A percentile compares a stretch with the other conserved stretches of the same genome.
Evolutionary conservation across 2,329 filamentous ascomycete species (phyloP).

Genomic region (Xylariaceae sp.): DNA sequence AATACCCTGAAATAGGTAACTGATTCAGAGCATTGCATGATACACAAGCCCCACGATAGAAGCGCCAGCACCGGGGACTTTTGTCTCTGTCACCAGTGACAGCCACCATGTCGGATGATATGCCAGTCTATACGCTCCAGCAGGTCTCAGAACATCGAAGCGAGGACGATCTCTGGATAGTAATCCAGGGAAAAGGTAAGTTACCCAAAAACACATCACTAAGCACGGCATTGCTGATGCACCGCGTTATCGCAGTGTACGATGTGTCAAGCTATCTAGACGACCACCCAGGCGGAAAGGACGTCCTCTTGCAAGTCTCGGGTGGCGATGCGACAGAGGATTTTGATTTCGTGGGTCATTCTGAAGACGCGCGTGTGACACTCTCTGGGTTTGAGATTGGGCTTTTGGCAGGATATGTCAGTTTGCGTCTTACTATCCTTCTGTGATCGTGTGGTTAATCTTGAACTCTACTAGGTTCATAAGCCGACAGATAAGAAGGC

Average conservation of each 20-base stretch:
- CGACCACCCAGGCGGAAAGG: slow-evolving; percentile 68
- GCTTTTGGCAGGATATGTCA: too few species aligned
- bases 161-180: slow-evolving; percentile 49
- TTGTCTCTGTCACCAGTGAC: too few species aligned
- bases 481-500: too few species aligned
- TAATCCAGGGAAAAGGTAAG: slow-evolving; percentile 52
- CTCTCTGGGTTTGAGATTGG: slow-evolving; percentile 28
- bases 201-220: not conserved
- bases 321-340: slow-evolving; percentile 75
- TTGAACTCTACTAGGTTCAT: too few species aligned
- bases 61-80: too few species aligned
- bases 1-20: too few species aligned
- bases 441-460: too few species aligned
- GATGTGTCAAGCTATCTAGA: slow-evolving; percentile 54
- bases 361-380: slow-evolving; percentile 52
- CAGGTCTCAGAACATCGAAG: slow-evolving; percentile 49
- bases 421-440: too few species aligned
- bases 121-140: slow-evolving; percentile 33
- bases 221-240: not conserved
- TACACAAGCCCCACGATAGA: too few species aligned
- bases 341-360: slow-evolving; percentile 82
- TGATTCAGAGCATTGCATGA: too few species aligned
- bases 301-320: slow-evolving; percentile 71
- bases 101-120: not conserved
- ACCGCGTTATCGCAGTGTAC: slow-evolving; percentile 44